Evolutionary conservation across 371 early-diverging fungal genomes (phyloP).

Genomic region (Cokeromyces recurvatus): DNA sequence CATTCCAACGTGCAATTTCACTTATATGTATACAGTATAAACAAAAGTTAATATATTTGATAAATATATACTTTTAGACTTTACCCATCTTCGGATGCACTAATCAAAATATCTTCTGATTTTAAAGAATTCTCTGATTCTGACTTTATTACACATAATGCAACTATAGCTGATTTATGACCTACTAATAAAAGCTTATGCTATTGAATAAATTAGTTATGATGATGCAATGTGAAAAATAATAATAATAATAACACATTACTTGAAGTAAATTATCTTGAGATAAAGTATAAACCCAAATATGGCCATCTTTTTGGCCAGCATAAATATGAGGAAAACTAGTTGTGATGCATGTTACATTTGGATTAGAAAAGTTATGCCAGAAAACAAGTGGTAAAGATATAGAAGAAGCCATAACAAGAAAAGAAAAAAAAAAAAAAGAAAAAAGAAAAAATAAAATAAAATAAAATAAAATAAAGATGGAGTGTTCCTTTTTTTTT

Average conservation of each 20-base stretch:
- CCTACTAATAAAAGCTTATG: constrained; percentile 57
- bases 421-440: neutral
- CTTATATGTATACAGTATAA: constrained; percentile 21
- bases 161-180: constrained; percentile 52
- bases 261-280: neutral
- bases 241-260: neutral
- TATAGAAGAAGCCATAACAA: constrained; percentile 35
- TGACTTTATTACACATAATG: constrained; percentile 43
- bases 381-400: constrained; percentile 40
- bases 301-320: constrained; percentile 58
- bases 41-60: neutral
- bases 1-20: constrained; percentile 69
- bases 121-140: constrained; percentile 45
- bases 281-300: constrained; percentile 43
- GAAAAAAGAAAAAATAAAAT: too few relatives aligned
- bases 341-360: constrained; percentile 30
- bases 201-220: constrained; percentile 2
- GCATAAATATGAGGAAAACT: constrained; percentile 42
- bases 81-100: constrained; percentile 69
- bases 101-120: constrained; percentile 54
- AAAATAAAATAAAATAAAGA: too few relatives aligned
- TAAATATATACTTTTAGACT: neutral
- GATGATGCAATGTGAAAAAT: neutral
- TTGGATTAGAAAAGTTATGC: constrained; percentile 40
- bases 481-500: too few relatives aligned